Evolutionary conservation across 495 filamentous ascomycete species (phyloP).

Genomic region (Penicillium herquei): DNA sequence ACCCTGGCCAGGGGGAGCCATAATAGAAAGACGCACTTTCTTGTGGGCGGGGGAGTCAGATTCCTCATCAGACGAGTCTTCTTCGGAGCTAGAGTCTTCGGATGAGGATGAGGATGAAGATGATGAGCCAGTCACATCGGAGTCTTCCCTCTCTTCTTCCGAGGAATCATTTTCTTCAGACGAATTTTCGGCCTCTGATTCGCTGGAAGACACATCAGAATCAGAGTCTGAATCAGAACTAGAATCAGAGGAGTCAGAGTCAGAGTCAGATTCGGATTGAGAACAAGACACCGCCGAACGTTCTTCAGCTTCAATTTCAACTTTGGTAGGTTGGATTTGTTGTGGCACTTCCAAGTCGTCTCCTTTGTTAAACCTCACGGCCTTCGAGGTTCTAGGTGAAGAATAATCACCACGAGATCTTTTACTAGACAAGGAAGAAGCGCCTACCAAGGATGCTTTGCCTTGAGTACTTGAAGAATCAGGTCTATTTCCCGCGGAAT

Average conservation of each 20-base stretch:
- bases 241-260: constrained; percentile 12
- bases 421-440: constrained; percentile 29
- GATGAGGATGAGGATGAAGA: constrained; percentile 22
- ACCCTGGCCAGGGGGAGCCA: constrained; percentile 42
- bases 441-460: constrained; percentile 16
- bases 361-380: constrained; percentile 32
- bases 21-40: neutral
- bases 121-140: neutral
- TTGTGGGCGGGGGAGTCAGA: constrained; percentile 1
- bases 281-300: neutral
- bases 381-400: constrained; percentile 32
- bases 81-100: constrained; percentile 34
- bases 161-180: neutral
- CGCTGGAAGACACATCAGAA: neutral
- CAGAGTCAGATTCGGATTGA: neutral
- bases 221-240: constrained; percentile 8
- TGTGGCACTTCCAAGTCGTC: neutral
- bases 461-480: constrained; percentile 15
- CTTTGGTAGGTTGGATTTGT: neutral
- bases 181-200: constrained; percentile 1
- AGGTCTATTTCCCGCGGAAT: constrained; percentile 19
- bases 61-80: constrained; percentile 29
- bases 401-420: constrained; percentile 22
- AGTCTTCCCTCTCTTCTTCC: neutral
- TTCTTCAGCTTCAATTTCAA: constrained; percentile 7